These are phyloP conservation scores for Saturnispora besseyi DNA, from an alignment of 805 yeast species.

Conservation along the genomic window DNA sequence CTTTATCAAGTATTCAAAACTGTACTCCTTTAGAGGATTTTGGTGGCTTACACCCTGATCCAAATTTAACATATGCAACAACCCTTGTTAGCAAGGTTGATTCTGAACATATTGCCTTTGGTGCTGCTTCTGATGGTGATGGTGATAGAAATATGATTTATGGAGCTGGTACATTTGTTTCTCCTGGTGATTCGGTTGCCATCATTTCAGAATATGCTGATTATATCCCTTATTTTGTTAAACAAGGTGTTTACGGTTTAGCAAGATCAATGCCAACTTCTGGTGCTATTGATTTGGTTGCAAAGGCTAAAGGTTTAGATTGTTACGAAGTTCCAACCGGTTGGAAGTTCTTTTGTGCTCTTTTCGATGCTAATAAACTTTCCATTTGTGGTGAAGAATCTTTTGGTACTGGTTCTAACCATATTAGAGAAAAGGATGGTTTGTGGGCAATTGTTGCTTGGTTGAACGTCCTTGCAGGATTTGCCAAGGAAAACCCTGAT, in stretches of 20 bases:
- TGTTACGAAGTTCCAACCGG: constrained; percentile 97
- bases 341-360: constrained; percentile 96
- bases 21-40: constrained; percentile 76
- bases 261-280: constrained; percentile 98
- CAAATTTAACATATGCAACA: constrained; percentile 88
- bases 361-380: constrained; percentile 86
- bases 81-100: constrained; percentile 86
- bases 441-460: constrained; percentile 97
- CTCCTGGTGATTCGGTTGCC: constrained; percentile 98
- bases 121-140: constrained; percentile 99
- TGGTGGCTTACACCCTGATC: constrained; percentile 98
- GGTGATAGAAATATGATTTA: constrained; percentile 99
- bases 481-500: constrained; percentile 46
- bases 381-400: constrained; percentile 98
- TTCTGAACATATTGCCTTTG: constrained; percentile 70
- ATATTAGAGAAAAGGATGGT: constrained; percentile 96
- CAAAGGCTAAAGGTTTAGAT: constrained; percentile 60
- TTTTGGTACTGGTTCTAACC: constrained; percentile 97
- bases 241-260: constrained; percentile 80
- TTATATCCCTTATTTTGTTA: constrained; percentile 81
- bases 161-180: constrained; percentile 88
- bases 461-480: constrained; percentile 89
- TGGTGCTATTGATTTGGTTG: constrained; percentile 88
- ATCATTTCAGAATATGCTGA: constrained; percentile 91
- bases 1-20: constrained; percentile 66